Evolutionary conservation across 1,284 basidiomycete species (phyloP).

Genomic region (Irpex lacteus): DNA sequence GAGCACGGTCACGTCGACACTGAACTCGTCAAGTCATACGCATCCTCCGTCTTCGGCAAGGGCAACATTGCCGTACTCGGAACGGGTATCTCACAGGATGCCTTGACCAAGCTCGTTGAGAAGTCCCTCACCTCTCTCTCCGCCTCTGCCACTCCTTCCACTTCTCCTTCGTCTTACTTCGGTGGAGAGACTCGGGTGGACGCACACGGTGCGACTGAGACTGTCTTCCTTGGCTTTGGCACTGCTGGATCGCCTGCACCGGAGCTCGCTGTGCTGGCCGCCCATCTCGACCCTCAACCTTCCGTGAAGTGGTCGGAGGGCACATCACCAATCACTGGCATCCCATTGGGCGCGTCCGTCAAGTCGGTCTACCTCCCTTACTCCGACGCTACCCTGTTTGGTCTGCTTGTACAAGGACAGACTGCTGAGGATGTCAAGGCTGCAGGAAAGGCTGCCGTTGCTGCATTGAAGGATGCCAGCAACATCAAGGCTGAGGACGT

Average conservation of each 20-base stretch:
- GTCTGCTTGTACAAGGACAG: constrained; percentile 69
- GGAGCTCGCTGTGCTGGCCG: constrained; percentile 75
- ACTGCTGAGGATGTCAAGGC: constrained; percentile 59
- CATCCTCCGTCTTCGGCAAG: constrained; percentile 68
- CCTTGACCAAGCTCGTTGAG: constrained; percentile 71
- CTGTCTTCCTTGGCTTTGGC: constrained; percentile 84
- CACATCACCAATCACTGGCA: constrained; percentile 59
- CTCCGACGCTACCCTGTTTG: constrained; percentile 87
- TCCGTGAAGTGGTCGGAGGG: constrained; percentile 86
- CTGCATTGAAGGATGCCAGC: constrained; percentile 62
- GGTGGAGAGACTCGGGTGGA: constrained; percentile 82
- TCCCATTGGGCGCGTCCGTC: constrained; percentile 57
- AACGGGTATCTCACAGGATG: constrained; percentile 75
- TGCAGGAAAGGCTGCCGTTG: constrained; percentile 63
- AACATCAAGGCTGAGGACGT: constrained; percentile 68
- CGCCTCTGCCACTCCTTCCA: constrained; percentile 37
- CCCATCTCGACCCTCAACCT: constrained; percentile 69
- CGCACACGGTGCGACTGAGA: constrained; percentile 62
- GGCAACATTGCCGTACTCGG: constrained; percentile 84
- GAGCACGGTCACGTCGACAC: constrained; percentile 65
- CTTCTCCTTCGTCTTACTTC: constrained; percentile 59
- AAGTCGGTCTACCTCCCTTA: constrained; percentile 80
- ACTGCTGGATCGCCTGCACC: constrained; percentile 57
- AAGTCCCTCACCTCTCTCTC: constrained; percentile 57
- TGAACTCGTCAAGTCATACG: constrained; percentile 72